Base-by-base conservation (phyloP, 345 rosid species). In the Citrus inodora region DNA sequence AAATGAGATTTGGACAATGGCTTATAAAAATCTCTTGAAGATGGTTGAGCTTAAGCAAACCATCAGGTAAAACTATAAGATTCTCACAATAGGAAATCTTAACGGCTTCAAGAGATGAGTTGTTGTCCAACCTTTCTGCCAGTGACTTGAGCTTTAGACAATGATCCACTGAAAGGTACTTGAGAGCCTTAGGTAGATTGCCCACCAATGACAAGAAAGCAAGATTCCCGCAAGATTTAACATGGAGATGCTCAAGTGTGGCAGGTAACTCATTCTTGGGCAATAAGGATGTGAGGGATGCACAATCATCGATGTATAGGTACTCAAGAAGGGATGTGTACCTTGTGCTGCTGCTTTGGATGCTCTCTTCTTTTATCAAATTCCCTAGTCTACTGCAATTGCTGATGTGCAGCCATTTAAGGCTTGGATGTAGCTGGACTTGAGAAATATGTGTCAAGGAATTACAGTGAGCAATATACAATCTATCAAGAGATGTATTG, bases 121-220 rank as follows among this genome's bases (percentile, higher is more conserved):
- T 42, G 16, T 8, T 32, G 46, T 24, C 19, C 21, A 79, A 28
- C 10, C 59, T 67, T 48, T 72, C 61, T 4, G 78, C 77, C 11
- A 79, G 14, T 27, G 73, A 73, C 16, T 40, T 46, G 30, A 79
- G 76, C 22, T 67, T 27, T 21, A 55, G 13, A 28, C 78, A 79
- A 10, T 28, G 7, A 28, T 27, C 2, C 24, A 58, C 61, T 10
- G 7, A 37, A 58, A 73, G 30, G 16, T 19, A 14, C 30, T 73
- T 59, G 14, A 73, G 76, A n/a, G 76, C 32, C 27, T 1, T 33
- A 11, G 76, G 76, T 37, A 73, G 59, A 28, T 63, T 30, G 19
- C 81, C 71, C n/a, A 3, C 68, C 4, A 33, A 51, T 25, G 66
- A 71, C 28, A 78, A 46, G 63, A 8, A 46, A 33, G 35, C 40